Evolutionary conservation across 139 green algal genomes (phyloP), one percentile per base, ranked within the genome.

Genomic region (Coelastrella sp.): DNA sequence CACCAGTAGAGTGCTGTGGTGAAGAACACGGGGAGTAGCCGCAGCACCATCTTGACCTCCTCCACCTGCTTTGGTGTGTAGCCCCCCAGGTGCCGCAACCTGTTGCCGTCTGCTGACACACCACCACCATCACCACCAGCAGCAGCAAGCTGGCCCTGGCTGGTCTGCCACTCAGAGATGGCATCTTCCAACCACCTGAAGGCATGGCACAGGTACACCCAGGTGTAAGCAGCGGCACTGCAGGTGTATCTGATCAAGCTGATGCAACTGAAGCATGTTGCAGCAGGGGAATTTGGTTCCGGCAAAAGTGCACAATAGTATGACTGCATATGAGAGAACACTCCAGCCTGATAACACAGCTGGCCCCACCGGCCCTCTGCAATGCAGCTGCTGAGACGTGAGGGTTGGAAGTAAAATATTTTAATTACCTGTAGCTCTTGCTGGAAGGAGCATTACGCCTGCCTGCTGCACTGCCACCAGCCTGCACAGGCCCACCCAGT

Each of bases 1-100:
- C 87, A 95, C 94, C 97, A 99, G 94, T 98, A 99, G 24, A 98
- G 63, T 79, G 97, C 95, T 35, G 95, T 98, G 87, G 96, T 95
- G 87, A 94, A 94, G 92, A 99, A 99, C 20, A 99, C 92, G 65
- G 97, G 97, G 86, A 99, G 92, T 92, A 99, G 94, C 72, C 97
- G 94, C 91, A 98, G 89, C 86, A 99, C 97, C 88, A 98, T 91
- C 93, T 97, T 97, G 24, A 99, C 97, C 94, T 99, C 97, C 92
- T 99, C 96, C 80, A 99, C 96, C 94, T 94, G 93, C 88, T 93
- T 86, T 14, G 91, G 91, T 20, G 91, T 95, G 91, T 95, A 95
- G 22, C 91, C 91, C 4, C 92, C 92, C 80, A 94, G 24, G 6
- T 92, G 70, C 66, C 82, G 25, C 24, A 22, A 27, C 57, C 19